A percentile compares a stretch with the other conserved stretches of the same genome.
Evolutionary conservation across 2,329 filamentous ascomycete genomes (phyloP).

Genomic region (Penicillium rolfsii): DNA sequence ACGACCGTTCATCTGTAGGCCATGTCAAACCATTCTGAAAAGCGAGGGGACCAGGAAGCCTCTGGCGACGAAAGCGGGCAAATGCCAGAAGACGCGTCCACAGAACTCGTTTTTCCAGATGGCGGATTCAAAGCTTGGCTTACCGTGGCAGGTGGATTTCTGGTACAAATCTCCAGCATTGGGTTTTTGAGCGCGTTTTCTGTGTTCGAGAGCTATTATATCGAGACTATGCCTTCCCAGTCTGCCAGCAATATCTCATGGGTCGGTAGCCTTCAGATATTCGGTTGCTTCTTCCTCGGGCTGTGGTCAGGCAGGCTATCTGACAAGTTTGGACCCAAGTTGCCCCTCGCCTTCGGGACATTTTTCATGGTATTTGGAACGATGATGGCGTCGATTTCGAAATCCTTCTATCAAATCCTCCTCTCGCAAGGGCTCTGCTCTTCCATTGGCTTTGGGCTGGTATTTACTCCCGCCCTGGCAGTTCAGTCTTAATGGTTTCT

Average conservation of each 20-base stretch:
- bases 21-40: not conserved
- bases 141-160: conserved; percentile 6
- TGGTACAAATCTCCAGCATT: conserved; percentile 10
- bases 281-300: conserved; percentile 18
- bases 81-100: not conserved
- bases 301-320: not conserved
- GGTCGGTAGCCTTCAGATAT: conserved; percentile 14
- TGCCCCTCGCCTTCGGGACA: conserved; percentile 10
- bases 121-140: conserved; percentile 8
- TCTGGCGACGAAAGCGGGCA: not conserved
- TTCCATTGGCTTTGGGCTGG: conserved; percentile 8
- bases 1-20: not conserved
- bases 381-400: conserved; percentile 5
- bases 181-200: conserved; percentile 14
- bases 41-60: not conserved
- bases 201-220: conserved; percentile 13
- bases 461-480: conserved; percentile 17
- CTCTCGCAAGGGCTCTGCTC: conserved; percentile 19
- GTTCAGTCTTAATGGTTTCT: conserved; percentile 14
- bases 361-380: conserved; percentile 11
- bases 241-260: conserved; percentile 2
- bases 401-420: conserved; percentile 13
- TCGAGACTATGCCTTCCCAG: not conserved
- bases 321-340: not conserved
- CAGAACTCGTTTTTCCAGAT: not conserved